phyloP scores from a whole-genome alignment of 2,329 filamentous ascomycete genomes.

The Gaeumannomyces tritici region DNA sequence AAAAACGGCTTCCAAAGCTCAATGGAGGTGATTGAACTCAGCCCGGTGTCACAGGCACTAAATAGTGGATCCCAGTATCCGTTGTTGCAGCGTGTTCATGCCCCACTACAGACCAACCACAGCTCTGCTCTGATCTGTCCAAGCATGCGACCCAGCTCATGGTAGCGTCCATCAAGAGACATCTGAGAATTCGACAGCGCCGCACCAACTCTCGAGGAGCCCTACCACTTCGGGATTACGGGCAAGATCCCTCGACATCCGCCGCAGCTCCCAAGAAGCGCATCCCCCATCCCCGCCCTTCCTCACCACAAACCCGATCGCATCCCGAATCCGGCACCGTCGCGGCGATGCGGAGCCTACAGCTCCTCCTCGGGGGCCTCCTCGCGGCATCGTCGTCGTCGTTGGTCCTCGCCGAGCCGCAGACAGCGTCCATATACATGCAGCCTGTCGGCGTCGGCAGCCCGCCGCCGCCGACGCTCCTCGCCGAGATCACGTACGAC shows the following conservation, averaged over 20 bases:
- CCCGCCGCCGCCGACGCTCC: conserved; percentile 22
- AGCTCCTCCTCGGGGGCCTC: conserved; percentile 28
- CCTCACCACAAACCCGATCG: too few relatives aligned
- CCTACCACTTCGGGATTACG: background rate
- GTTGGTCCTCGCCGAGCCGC: conserved; percentile 27
- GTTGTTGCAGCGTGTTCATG: background rate
- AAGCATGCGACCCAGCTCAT: background rate
- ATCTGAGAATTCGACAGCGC: too few relatives aligned
- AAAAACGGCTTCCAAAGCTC: too few relatives aligned
- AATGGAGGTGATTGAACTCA: too few relatives aligned
- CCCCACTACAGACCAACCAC: background rate
- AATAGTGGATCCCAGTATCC: background rate
- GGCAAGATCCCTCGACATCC: background rate
- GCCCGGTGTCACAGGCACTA: too few relatives aligned
- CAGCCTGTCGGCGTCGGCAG: conserved; percentile 33
- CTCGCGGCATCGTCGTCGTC: conserved; percentile 13
- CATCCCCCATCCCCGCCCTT: background rate
- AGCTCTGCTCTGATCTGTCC: background rate
- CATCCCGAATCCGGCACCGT: background rate
- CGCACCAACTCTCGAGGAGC: too few relatives aligned
- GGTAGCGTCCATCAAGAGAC: background rate
- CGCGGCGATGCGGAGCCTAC: conserved; percentile 29
- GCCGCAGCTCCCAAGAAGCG: background rate
- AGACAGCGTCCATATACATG: conserved; percentile 42
- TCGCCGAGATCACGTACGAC: conserved; percentile 50